Evolutionary conservation across 768 basidiomycete genomes (phyloP), one percentile per base, ranked within the genome.

Genomic region (Tricholoma hemisulphureum): DNA sequence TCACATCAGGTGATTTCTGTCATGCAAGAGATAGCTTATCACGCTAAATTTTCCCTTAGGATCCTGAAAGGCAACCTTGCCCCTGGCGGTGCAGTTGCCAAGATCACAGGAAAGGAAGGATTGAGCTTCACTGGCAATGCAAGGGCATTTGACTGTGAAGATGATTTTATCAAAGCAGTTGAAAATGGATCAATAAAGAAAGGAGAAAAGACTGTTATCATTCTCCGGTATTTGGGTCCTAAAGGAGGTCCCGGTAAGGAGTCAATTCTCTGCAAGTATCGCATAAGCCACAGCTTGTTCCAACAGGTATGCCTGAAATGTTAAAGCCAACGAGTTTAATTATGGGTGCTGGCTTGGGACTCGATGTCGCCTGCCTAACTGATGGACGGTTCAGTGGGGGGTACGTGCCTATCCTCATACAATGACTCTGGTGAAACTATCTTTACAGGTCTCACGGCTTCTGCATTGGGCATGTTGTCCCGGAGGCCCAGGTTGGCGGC

Each of bases 351-450:
- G 97, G 97, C 10, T 81, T 98, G 10, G 97, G 97, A 10, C 78
- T 89, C 63, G 96, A 98, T 65, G 97, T 98, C 50, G 96, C 96
- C 35, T 98, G 93, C 72, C 74, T 99, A 63, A 99, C 97, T 16
- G 96, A 99, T 75, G 97, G 97, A 51, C 87, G 97, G 63, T 99
- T 99, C 80, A 93, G 91, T 70, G 95, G 95, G 77, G 95, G 95
- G 94, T 97, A 66, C 74, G 88, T 80, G 43, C 46, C 60, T 55
- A 55, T 61, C 56, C 55, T 63, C 57, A 53, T 58, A 49, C 24
- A 55, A 24, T 49, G 21, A 26, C 51, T 62, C 41, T 45, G 56
- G 57, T 52, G 58, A 53, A 65, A 45, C 16, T 57, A 49, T 45
- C 55, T 16, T 56, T 57, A n/a, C 65, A 95, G 94, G 63, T 96